Evolutionary conservation across 148 eudicot genomes (phyloP).

Genomic region (Rhododendron vialii): DNA sequence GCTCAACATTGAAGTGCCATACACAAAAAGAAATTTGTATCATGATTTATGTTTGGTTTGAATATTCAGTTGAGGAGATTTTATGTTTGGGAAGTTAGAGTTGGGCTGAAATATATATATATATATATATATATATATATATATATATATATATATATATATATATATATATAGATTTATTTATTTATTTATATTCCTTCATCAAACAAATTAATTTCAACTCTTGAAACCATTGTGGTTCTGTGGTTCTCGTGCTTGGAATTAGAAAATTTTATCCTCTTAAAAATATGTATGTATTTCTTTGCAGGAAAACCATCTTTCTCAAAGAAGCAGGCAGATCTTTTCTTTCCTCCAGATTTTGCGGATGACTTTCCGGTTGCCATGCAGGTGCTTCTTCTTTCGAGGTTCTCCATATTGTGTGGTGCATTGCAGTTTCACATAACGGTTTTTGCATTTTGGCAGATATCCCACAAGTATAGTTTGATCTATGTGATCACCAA

Average conservation of each 20-base stretch:
- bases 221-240: slow-evolving; percentile 1
- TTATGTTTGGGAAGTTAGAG: neutral
- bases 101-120: neutral
- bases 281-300: neutral
- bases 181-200: no score
- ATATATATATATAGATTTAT: no score
- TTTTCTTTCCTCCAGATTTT: slow-evolving; percentile 97
- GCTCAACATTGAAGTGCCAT: neutral
- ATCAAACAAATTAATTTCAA: neutral
- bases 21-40: neutral
- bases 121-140: no score
- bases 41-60: neutral
- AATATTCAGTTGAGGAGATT: neutral
- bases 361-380: slow-evolving; percentile 96
- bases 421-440: neutral
- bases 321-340: slow-evolving; percentile 93
- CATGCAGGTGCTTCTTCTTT: slow-evolving; percentile 70
- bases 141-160: no score
- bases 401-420: neutral
- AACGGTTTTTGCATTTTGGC: slow-evolving; percentile 23
- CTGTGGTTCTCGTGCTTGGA: slow-evolving; percentile 6
- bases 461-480: slow-evolving; percentile 87
- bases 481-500: slow-evolving; percentile 89
- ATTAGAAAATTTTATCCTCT: neutral
- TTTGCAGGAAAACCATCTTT: slow-evolving; percentile 82